phyloP scores from a whole-genome alignment of 192 early-diverging fungal species.

The Neocallimastix lanati region DNA sequence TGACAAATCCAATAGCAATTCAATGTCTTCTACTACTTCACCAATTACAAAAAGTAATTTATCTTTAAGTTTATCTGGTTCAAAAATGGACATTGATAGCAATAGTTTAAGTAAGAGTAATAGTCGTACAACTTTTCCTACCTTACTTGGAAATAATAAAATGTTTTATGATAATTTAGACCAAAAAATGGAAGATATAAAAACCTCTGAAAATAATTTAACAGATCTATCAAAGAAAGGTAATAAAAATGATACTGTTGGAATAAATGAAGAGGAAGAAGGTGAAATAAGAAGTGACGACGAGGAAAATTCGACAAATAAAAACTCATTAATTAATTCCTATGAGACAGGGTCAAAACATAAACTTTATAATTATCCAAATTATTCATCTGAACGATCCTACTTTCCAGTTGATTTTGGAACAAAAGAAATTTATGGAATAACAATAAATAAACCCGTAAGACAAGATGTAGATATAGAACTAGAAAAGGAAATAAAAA shows the following conservation, averaged over 20 bases:
- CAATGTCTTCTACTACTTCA: not conserved
- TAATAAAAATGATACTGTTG: not conserved
- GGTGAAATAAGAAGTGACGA: not conserved
- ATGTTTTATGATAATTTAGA: too few relatives aligned
- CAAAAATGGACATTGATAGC: not conserved
- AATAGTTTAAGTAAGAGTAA: not conserved
- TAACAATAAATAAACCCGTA: not conserved
- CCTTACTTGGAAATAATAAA: not conserved
- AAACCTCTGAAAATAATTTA: not conserved
- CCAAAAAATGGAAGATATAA: not conserved
- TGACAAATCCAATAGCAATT: not conserved
- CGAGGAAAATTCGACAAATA: not conserved
- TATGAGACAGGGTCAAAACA: not conserved
- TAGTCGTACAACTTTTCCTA: not conserved
- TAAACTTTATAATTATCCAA: not conserved
- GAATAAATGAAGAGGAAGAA: not conserved
- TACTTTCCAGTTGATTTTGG: not conserved
- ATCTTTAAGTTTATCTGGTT: not conserved
- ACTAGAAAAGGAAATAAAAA: not conserved
- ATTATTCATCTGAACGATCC: not conserved
- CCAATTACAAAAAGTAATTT: not conserved
- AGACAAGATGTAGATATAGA: not conserved
- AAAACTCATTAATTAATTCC: not conserved
- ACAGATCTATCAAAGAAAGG: not conserved
- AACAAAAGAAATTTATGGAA: not conserved